Percentiles rank a stretch among this genome's conserved stretches.
These are phyloP conservation scores for Suaeda aralocaspica DNA, from an alignment of 148 eudicot genomes.

Conservation along the genomic window DNA sequence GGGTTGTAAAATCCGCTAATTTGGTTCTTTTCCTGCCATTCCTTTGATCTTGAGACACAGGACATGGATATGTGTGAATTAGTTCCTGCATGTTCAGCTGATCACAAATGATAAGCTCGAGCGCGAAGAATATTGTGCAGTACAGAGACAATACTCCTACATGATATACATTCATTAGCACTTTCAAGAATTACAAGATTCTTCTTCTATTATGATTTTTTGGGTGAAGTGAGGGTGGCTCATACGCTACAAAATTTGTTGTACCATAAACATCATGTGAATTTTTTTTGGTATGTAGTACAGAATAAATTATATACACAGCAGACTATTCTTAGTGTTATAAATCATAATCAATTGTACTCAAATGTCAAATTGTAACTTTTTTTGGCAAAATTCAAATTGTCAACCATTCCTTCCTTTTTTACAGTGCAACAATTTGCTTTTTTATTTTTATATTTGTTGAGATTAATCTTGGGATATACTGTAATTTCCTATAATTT, in stretches of 20 bases:
- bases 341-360: not conserved
- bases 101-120: not conserved
- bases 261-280: slow-evolving; percentile 8
- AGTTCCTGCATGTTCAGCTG: not conserved
- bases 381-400: too few relatives aligned
- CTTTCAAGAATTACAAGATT: not conserved
- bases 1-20: not conserved
- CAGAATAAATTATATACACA: not conserved
- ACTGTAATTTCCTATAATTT: too few relatives aligned
- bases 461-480: too few relatives aligned
- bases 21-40: not conserved
- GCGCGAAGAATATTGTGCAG: slow-evolving; percentile 2
- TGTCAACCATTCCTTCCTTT: too few relatives aligned
- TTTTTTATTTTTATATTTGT: too few relatives aligned
- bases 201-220: not conserved
- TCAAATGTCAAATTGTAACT: too few relatives aligned
- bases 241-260: not conserved
- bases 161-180: not conserved
- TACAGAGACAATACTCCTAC: slow-evolving; percentile 3
- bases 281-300: not conserved
- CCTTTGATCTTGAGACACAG: not conserved
- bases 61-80: not conserved
- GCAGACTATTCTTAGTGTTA: not conserved
- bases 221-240: not conserved
- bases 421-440: too few relatives aligned